phyloP scores from a whole-genome alignment of 306 rosid species.

The Dicorynia guianensis region DNA sequence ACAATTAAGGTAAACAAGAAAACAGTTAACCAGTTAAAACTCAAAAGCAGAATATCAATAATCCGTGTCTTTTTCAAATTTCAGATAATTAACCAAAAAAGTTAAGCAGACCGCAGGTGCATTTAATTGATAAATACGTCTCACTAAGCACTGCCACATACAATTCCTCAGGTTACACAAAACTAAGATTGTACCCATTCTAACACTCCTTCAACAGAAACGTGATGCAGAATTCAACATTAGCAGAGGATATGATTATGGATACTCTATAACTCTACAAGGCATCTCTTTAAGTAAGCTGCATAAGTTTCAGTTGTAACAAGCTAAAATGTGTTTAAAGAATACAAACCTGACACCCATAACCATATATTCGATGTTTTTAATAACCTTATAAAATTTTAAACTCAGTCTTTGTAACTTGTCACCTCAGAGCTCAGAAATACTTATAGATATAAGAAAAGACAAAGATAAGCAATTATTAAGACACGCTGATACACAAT shows the following conservation, averaged over 20 bases:
- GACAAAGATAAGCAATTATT: neutral
- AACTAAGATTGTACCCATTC: neutral
- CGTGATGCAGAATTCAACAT: neutral
- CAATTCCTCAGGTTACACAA: neutral
- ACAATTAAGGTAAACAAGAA: constrained; percentile 16
- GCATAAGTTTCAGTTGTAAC: neutral
- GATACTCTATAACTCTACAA: neutral
- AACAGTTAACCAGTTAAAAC: neutral
- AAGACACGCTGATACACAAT: neutral
- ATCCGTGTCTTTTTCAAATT: too few species aligned
- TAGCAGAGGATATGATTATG: neutral
- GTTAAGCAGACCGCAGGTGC: too few species aligned
- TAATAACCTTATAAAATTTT: neutral
- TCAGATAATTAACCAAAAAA: too few species aligned
- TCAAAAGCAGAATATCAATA: neutral
- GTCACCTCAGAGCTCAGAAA: neutral
- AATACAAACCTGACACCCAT: neutral
- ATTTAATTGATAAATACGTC: neutral
- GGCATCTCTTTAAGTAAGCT: neutral
- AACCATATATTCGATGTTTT: neutral
- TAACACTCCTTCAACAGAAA: neutral
- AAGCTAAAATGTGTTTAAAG: neutral
- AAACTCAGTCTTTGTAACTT: neutral
- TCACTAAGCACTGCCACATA: neutral
- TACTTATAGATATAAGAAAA: neutral